Evolutionary conservation across 306 rosid genomes (phyloP).

Genomic region (Betula pendula): DNA sequence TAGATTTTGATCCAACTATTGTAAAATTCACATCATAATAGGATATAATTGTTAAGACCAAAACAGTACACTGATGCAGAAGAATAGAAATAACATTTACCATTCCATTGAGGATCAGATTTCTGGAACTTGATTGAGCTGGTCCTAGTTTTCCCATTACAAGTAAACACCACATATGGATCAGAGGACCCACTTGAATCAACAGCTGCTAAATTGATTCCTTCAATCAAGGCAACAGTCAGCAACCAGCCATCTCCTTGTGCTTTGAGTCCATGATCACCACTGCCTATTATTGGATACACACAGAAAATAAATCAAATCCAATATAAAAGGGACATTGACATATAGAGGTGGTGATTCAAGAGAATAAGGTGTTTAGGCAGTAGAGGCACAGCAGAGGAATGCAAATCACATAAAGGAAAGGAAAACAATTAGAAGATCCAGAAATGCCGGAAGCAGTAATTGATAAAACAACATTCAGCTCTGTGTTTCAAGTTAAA

Average conservation of each 20-base stretch:
- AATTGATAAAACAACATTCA: background rate
- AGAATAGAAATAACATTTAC: constrained; percentile 46
- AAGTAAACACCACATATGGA: constrained; percentile 84
- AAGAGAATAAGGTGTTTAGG: background rate
- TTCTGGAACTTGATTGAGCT: constrained; percentile 92
- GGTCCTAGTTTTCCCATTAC: constrained; percentile 88
- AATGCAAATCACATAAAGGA: background rate
- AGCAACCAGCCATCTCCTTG: constrained; percentile 98
- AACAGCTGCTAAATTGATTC: constrained; percentile 70
- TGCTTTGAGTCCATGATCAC: constrained; percentile 94
- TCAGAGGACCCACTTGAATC: constrained; percentile 68
- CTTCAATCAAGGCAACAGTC: constrained; percentile 93
- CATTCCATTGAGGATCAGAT: constrained; percentile 88
- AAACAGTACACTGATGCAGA: constrained; percentile 17
- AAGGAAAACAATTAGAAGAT: constrained; percentile 8
- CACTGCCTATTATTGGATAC: constrained; percentile 61
- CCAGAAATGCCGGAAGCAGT: constrained; percentile 1
- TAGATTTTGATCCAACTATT: constrained; percentile 12
- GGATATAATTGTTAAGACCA: constrained; percentile 16
- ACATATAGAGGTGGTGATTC: constrained; percentile 11
- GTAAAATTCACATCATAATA: background rate
- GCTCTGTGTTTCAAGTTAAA: background rate
- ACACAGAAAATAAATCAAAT: constrained; percentile 7
- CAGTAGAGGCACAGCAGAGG: background rate
- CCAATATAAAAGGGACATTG: constrained; percentile 20